A percentile compares a stretch with the other conserved stretches of the same genome.
Conservation (phyloP, 306 rosid species). For the Herpetospermum pedunculosum region DNA sequence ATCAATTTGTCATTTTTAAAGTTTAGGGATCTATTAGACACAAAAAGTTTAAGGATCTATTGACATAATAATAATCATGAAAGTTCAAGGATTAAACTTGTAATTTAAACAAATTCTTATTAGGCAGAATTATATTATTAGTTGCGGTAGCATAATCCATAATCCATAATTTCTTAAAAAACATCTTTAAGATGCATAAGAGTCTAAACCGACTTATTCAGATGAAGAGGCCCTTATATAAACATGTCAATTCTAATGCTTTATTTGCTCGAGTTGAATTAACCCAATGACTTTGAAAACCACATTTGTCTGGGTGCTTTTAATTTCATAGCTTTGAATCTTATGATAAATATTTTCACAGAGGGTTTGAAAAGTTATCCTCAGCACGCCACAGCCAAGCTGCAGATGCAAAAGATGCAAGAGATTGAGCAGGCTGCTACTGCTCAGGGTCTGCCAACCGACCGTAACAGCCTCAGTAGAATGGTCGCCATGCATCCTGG, state of each 20-base stretch:
- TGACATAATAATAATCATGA: too few species aligned
- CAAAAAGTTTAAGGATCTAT: too few species aligned
- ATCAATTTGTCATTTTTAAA: too few species aligned
- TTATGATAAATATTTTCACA: slow-evolving; percentile 17
- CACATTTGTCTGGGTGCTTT: not conserved
- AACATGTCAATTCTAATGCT: not conserved
- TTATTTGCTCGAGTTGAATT: not conserved
- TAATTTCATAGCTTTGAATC: not conserved
- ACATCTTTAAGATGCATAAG: not conserved
- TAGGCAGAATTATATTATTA: too few species aligned
- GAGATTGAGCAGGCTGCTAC: slow-evolving; percentile 84
- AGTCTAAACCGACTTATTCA: not conserved
- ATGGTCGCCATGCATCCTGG: slow-evolving; percentile 68
- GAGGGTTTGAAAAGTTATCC: slow-evolving; percentile 90
- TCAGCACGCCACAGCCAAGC: slow-evolving; percentile 54
- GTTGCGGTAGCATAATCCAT: not conserved
- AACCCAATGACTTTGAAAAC: not conserved
- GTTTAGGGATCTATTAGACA: too few species aligned
- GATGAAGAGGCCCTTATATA: not conserved
- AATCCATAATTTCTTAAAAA: too few species aligned
- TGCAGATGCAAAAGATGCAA: slow-evolving; percentile 83
- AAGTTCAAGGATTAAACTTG: too few species aligned
- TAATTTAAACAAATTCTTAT: too few species aligned
- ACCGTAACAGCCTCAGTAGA: slow-evolving; percentile 59
- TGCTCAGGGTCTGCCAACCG: slow-evolving; percentile 77